A percentile compares a stretch with the other conserved stretches of the same genome.
These are phyloP conservation scores for Penicillium turbatum DNA, from an alignment of 495 filamentous ascomycete species.

Conservation along the genomic window DNA sequence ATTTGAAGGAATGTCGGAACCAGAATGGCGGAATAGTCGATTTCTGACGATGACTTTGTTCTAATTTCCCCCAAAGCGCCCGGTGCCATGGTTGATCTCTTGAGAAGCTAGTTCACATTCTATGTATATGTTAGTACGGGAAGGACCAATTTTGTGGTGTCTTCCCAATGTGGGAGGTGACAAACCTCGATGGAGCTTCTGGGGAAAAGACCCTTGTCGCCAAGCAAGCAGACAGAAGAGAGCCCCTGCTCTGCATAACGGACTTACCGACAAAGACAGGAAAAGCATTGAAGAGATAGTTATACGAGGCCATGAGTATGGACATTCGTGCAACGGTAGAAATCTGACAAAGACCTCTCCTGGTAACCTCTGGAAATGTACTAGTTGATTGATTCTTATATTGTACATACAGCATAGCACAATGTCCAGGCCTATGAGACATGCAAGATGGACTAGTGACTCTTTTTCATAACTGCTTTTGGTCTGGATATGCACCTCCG, in stretches of 20 bases:
- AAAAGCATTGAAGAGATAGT: background rate
- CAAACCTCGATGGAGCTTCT: background rate
- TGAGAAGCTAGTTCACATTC: background rate
- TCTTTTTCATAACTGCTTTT: constrained; percentile 4
- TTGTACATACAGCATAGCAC: background rate
- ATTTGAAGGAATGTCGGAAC: background rate
- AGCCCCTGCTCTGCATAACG: background rate
- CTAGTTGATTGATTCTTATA: background rate
- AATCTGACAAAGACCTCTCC: constrained; percentile 1
- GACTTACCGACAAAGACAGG: constrained; percentile 3
- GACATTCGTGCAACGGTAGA: background rate
- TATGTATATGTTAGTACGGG: background rate
- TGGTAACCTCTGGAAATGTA: background rate
- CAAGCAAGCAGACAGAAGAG: background rate
- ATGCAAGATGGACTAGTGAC: background rate
- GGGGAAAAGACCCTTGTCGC: constrained; percentile 1
- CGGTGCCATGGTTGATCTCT: background rate
- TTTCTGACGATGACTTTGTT: background rate
- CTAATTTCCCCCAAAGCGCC: background rate
- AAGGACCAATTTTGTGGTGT: background rate
- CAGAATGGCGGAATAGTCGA: background rate
- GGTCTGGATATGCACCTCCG: background rate
- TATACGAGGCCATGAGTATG: background rate
- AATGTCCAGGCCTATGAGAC: background rate
- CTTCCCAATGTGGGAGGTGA: constrained; percentile 2